Evolutionary conservation across 768 basidiomycete species (phyloP).

Genomic region (Mycena albidolilacea): DNA sequence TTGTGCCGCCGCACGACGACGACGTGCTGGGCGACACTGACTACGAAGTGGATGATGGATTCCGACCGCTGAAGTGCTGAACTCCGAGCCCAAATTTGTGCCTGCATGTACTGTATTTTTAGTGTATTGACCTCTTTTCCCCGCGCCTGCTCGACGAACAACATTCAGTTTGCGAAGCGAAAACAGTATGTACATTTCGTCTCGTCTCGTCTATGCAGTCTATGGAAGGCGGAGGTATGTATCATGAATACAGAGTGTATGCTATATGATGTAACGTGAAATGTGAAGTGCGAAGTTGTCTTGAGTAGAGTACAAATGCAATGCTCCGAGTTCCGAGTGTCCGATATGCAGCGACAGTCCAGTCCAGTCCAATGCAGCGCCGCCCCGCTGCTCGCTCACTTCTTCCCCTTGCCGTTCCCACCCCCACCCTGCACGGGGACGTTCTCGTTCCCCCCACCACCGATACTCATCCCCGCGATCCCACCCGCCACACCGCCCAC

Average conservation of each 20-base stretch:
- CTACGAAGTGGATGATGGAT: conserved; percentile 11
- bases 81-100: background rate
- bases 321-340: conserved; percentile 24
- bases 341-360: background rate
- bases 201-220: background rate
- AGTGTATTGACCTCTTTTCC: conserved; percentile 8
- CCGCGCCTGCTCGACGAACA: background rate
- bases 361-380: background rate
- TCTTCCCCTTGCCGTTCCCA: conserved; percentile 28
- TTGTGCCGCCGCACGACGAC: conserved; percentile 30
- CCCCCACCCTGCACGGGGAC: conserved; percentile 23
- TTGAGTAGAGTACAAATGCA: conserved; percentile 23
- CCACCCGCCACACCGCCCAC: conserved; percentile 10
- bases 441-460: conserved; percentile 30
- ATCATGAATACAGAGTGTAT: conserved; percentile 24
- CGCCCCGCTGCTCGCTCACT: background rate
- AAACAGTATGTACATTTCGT: background rate
- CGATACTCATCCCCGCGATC: conserved; percentile 31
- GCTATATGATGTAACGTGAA: background rate
- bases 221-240: background rate
- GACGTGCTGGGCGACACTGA: conserved; percentile 18
- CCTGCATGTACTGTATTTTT: conserved; percentile 28
- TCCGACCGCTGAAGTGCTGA: background rate
- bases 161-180: background rate
- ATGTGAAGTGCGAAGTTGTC: background rate